These are phyloP conservation scores for Entomortierella parvispora DNA, from an alignment of 192 early-diverging fungal genomes.

Conservation along the genomic window DNA sequence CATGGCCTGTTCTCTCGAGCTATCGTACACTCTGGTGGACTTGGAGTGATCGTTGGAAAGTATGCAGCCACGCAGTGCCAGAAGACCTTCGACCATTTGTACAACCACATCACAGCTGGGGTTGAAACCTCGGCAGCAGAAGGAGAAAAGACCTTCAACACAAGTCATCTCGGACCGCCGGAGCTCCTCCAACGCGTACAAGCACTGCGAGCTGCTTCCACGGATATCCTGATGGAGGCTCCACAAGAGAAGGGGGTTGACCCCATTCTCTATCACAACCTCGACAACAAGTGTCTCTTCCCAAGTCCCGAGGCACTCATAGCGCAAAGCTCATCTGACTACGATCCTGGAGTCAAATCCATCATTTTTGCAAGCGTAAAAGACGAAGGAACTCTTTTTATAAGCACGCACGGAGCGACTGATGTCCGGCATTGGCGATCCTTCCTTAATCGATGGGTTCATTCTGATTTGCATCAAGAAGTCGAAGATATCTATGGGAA, in stretches of 20 bases:
- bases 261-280: background rate
- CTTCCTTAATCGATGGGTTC: background rate
- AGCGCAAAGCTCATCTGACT: background rate
- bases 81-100: background rate
- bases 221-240: background rate
- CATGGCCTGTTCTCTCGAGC: background rate
- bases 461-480: background rate
- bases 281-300: constrained; percentile 7
- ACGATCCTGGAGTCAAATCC: constrained; percentile 2
- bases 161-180: background rate
- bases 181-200: background rate
- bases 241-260: background rate
- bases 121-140: background rate
- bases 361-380: background rate
- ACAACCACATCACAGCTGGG: background rate
- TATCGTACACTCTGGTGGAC: background rate
- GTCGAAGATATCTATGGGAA: constrained; percentile 1
- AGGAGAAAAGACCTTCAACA: background rate
- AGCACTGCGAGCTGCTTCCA: background rate
- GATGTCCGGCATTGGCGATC: background rate
- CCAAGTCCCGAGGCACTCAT: background rate
- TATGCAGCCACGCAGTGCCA: constrained; percentile 1
- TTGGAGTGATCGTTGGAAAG: background rate
- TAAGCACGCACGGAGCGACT: background rate
- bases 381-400: background rate